Conservation (phyloP, 495 filamentous ascomycete species). For the Aspergillus asperescens region DNA sequence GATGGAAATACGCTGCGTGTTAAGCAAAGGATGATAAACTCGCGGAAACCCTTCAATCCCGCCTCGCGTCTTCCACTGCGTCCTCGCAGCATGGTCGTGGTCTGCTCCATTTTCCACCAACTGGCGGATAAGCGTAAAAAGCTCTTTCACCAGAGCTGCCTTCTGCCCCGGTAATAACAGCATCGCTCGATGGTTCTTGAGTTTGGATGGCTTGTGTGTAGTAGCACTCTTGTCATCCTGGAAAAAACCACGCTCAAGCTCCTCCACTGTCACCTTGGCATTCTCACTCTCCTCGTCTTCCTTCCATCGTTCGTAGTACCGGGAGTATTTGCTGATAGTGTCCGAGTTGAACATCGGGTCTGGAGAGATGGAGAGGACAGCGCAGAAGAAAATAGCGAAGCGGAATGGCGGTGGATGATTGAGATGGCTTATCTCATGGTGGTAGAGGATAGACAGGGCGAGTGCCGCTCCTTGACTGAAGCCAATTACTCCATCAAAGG, state of each 20-base stretch:
- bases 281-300: not conserved
- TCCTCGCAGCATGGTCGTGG: not conserved
- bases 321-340: not conserved
- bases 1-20: not conserved
- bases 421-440: not conserved
- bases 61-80: too few relatives aligned
- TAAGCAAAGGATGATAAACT: not conserved
- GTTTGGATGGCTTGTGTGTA: too few relatives aligned
- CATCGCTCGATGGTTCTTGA: not conserved
- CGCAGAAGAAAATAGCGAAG: not conserved
- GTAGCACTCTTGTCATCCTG: too few relatives aligned
- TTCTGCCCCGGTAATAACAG: not conserved
- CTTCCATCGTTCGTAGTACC: slow-evolving; percentile 3
- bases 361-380: not conserved
- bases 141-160: not conserved
- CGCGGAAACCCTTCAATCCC: too few relatives aligned
- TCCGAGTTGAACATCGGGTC: not conserved
- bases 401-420: not conserved
- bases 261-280: not conserved
- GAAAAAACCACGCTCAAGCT: too few relatives aligned
- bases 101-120: not conserved
- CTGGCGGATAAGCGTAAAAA: not conserved
- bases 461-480: slow-evolving; percentile 1
- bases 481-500: slow-evolving; percentile 3
- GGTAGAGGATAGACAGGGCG: slow-evolving; percentile 1